These are phyloP conservation scores for Phytophthora sansomeana DNA, from an alignment of 352 stramenopile species.

Conservation along the genomic window DNA sequence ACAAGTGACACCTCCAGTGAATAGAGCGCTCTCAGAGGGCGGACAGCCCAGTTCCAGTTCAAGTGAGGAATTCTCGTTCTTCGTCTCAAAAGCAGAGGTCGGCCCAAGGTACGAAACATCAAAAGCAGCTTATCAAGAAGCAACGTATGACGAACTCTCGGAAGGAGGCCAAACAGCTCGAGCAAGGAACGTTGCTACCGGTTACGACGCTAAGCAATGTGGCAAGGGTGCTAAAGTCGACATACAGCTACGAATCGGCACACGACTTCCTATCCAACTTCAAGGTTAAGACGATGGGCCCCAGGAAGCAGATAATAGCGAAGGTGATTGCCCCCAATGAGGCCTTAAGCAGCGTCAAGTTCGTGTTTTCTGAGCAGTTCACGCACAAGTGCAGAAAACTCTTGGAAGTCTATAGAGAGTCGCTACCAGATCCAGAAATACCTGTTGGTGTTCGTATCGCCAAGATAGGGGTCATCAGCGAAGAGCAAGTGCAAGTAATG, in stretches of 20 bases:
- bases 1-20: neutral
- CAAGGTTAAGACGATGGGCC: neutral
- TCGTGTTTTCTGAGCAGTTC: neutral
- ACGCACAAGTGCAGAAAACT: neutral
- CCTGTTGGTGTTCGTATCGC: conserved; percentile 1
- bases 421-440: neutral
- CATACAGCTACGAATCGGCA: conserved; percentile 3
- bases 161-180: neutral
- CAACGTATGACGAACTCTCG: neutral
- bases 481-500: neutral
- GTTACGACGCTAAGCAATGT: too few species aligned
- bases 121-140: neutral
- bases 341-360: neutral
- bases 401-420: neutral
- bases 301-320: neutral
- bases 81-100: neutral
- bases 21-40: neutral
- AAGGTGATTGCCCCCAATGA: neutral
- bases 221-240: neutral
- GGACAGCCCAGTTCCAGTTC: neutral
- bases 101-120: neutral
- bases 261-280: neutral
- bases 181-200: neutral
- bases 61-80: neutral
- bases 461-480: neutral